Base-by-base conservation (phyloP, 2,329 filamentous ascomycete species). In the Apiospora rasikravindrae region DNA sequence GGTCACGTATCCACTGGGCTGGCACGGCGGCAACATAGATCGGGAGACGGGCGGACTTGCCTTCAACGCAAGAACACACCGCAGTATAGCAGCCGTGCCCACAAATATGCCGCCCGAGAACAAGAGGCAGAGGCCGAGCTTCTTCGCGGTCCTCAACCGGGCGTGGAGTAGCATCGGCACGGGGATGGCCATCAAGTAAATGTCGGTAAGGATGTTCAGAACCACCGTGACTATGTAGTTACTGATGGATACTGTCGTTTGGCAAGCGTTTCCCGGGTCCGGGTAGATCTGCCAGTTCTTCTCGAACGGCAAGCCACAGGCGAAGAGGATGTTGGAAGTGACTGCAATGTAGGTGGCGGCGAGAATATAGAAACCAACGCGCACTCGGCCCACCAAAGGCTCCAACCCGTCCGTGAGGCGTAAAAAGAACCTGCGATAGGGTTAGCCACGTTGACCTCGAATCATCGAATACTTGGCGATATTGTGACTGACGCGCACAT, bases 171-270 rank as follows among this genome's bases (percentile, higher is more conserved):
- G 79, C 79, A 90, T 87, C 1, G 88, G 88, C 5, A 89, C 81
- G 0, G 88, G 88, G 49, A 91, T 90, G 40, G 85, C 84, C 71
- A 91, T 86, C n/a, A 91, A 82, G 74, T 90, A 91, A 0, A 89
- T 69, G 74, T 91, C 89, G 3, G 89, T 91, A 1, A 81, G 75
- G 2, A 89, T 84, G 74, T 90, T 91, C 73, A 87, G 79, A 19
- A 82, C 79, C n/a, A 86, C 84, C 4, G 84, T 85, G 14, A 86
- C 83, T 77, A 85, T 87, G 69, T 87, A 81, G 71, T 86, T 82
- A 61, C 85, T 81, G 44, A 80, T 81, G 2, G 86, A 85, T 16
- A 87, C 81, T 24, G 85, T 86, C 0, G 84, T 82, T 71, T 86
- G 86, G 76, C 86, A 87, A 26, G 79, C 76, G 86, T 84, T 87